These are phyloP conservation scores for Tolypocladium pustulatum DNA, from an alignment of 2,329 filamentous ascomycete genomes.

Conservation along the genomic window DNA sequence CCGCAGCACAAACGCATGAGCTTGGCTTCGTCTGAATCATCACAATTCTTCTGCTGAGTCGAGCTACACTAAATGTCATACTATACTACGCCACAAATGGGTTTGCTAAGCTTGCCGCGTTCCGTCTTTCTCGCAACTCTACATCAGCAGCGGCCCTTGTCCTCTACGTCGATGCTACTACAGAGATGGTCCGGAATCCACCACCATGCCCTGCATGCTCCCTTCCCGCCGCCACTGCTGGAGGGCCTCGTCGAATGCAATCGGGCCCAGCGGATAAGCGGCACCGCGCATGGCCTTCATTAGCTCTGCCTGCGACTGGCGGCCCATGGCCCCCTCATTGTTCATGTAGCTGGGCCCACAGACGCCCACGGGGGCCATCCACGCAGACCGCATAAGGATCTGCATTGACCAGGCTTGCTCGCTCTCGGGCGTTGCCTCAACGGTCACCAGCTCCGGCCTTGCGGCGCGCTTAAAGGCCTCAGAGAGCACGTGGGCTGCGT, in stretches of 20 bases:
- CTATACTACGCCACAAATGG: neutral
- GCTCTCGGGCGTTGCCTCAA: conserved; percentile 34
- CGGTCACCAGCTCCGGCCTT: conserved; percentile 7
- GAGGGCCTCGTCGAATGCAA: conserved; percentile 16
- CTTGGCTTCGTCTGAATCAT: neutral
- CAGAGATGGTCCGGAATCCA: neutral
- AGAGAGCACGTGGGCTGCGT: conserved; percentile 29
- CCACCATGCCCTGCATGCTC: conserved; percentile 11
- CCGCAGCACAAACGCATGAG: no score
- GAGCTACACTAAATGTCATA: neutral
- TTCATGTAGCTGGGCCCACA: conserved; percentile 48
- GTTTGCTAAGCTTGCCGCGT: neutral
- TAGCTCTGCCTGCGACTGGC: conserved; percentile 14
- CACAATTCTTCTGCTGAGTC: neutral
- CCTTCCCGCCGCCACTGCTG: conserved; percentile 19
- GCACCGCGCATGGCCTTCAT: conserved; percentile 19
- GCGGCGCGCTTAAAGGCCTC: conserved; percentile 11
- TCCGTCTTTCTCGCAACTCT: neutral
- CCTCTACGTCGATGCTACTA: neutral
- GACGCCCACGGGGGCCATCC: conserved; percentile 26
- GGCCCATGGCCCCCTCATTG: conserved; percentile 25
- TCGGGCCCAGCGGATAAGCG: conserved; percentile 9
- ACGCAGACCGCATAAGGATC: conserved; percentile 27
- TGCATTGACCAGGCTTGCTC: conserved; percentile 35
- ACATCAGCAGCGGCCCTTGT: neutral